phyloP scores from a whole-genome alignment of 345 rosid species.

The Populus ilicifolia region DNA sequence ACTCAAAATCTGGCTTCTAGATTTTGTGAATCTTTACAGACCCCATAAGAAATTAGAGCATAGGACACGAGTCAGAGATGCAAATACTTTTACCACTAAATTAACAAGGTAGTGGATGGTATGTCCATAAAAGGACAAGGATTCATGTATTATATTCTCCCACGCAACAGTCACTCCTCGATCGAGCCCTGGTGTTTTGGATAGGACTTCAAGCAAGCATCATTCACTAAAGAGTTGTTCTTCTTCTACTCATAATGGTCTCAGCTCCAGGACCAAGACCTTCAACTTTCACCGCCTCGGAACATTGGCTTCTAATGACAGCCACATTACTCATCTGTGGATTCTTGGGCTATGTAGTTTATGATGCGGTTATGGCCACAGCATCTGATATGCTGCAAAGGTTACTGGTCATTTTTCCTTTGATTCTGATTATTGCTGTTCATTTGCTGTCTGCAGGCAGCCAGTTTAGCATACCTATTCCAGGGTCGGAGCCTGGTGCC shows the following conservation, averaged over 20 bases:
- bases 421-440: slow-evolving; percentile 43
- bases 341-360: slow-evolving; percentile 40
- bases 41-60: not conserved
- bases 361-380: slow-evolving; percentile 51
- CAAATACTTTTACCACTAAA: not conserved
- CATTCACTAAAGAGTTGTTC: not conserved
- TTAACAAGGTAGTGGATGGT: not conserved
- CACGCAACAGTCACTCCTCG: slow-evolving; percentile 3
- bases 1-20: not conserved
- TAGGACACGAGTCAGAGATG: not conserved
- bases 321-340: slow-evolving; percentile 27
- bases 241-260: slow-evolving; percentile 23
- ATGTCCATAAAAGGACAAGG: not conserved
- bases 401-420: slow-evolving; percentile 45
- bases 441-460: slow-evolving; percentile 51
- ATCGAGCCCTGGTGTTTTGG: not conserved
- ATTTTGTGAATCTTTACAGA: not conserved
- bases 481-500: slow-evolving; percentile 51
- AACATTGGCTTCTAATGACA: slow-evolving; percentile 38
- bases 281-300: slow-evolving; percentile 23
- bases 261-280: slow-evolving; percentile 17
- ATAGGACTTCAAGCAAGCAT: not conserved
- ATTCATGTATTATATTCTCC: not conserved
- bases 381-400: slow-evolving; percentile 49
- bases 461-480: slow-evolving; percentile 36